Conservation (phyloP, 768 basidiomycete genomes). For the Rickenella mellea region DNA sequence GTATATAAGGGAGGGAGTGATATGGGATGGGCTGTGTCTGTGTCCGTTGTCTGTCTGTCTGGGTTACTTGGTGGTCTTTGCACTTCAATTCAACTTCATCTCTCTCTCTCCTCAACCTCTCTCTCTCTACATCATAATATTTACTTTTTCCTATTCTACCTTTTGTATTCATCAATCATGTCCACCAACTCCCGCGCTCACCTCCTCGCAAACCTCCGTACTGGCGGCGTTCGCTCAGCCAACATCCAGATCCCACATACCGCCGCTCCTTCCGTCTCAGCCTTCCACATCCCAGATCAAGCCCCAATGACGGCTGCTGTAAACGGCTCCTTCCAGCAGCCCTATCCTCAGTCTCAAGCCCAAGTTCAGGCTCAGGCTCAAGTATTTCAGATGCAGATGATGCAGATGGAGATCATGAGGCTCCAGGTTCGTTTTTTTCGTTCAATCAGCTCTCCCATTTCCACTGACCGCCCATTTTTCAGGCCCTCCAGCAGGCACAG, state of each 20-base stretch:
- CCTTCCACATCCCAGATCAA: slow-evolving; percentile 57
- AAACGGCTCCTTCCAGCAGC: slow-evolving; percentile 45
- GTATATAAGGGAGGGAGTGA: slow-evolving; percentile 4
- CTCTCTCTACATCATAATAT: slow-evolving; percentile 11
- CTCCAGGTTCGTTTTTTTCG: slow-evolving; percentile 50
- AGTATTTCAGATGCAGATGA: slow-evolving; percentile 73
- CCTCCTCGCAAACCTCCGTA: slow-evolving; percentile 82
- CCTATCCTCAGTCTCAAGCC: slow-evolving; percentile 30
- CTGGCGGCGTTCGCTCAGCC: slow-evolving; percentile 79
- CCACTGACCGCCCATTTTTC: slow-evolving; percentile 7
- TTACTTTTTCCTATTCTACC: slow-evolving; percentile 17
- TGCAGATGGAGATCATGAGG: slow-evolving; percentile 75
- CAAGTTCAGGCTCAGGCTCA: slow-evolving; percentile 53
- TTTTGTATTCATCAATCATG: slow-evolving; percentile 29
- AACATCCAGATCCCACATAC: slow-evolving; percentile 56
- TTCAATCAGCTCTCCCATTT: neutral
- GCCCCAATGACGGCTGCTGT: slow-evolving; percentile 64
- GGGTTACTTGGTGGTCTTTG: too few species aligned
- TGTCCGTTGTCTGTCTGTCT: slow-evolving; percentile 19
- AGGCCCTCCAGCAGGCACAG: slow-evolving; percentile 61
- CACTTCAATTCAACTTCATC: slow-evolving; percentile 17
- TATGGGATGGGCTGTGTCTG: slow-evolving; percentile 11
- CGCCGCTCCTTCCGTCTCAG: slow-evolving; percentile 43
- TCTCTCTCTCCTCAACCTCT: slow-evolving; percentile 16
- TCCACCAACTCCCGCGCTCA: slow-evolving; percentile 60